Conservation (phyloP, 176 grass and related monocot species). For the Pontederia paniculata region DNA sequence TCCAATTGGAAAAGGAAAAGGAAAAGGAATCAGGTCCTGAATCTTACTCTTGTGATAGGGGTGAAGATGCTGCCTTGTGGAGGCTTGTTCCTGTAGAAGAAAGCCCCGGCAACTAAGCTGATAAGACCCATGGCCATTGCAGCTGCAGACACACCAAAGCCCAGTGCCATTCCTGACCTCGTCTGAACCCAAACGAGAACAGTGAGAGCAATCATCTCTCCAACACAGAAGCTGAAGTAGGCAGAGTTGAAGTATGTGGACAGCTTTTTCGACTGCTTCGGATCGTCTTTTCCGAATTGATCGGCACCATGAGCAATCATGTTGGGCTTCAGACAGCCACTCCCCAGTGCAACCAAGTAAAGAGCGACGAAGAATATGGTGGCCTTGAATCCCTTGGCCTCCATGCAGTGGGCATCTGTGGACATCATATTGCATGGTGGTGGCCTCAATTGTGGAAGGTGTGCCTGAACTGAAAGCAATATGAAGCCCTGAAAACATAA, state of each 20-base stretch:
- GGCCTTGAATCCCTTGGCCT: constrained; percentile 6
- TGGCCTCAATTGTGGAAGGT: too few species aligned
- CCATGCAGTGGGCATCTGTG: not conserved
- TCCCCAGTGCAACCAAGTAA: constrained; percentile 10
- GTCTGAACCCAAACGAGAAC: constrained; percentile 10
- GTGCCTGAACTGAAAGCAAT: too few species aligned
- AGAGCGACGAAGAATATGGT: constrained; percentile 9
- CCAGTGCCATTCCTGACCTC: not conserved
- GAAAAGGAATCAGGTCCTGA: not conserved
- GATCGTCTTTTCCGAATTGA: constrained; percentile 5
- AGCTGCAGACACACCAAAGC: constrained; percentile 4
- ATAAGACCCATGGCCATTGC: not conserved
- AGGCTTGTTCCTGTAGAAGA: constrained; percentile 14
- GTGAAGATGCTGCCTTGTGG: constrained; percentile 12
- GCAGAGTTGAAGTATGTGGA: constrained; percentile 10
- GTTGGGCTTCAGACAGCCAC: constrained; percentile 9
- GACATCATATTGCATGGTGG: constrained; percentile 1
- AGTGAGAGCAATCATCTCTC: constrained; percentile 10
- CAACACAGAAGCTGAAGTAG: constrained; percentile 17
- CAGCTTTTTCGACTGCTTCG: not conserved
- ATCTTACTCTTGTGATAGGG: constrained; percentile 9
- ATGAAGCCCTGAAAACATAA: too few species aligned
- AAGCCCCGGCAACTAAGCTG: not conserved
- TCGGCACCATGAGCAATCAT: constrained; percentile 8
- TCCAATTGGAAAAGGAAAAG: not conserved